Base-by-base conservation (phyloP, 768 basidiomycete genomes). In the Termitomyces sp. region DNA sequence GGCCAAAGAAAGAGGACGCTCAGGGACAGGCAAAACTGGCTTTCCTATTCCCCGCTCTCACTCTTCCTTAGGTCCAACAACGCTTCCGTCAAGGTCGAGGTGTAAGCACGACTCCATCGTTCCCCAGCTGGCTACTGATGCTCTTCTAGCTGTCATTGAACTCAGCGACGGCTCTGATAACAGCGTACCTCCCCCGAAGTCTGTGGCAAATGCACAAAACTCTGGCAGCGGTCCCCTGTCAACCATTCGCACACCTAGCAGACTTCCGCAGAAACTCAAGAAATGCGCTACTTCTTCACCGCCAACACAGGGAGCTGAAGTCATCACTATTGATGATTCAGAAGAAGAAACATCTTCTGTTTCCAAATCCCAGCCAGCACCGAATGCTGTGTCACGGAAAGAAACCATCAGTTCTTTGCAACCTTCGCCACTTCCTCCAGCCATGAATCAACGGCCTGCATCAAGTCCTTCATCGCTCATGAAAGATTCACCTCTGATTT, bases 121-220 rank as follows among this genome's bases (percentile, higher is more conserved):
- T 19, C n/a, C 19, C 38, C 3, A 15, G 38, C 38, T n/a, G 28
- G 26, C n/a, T 40, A 28, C 11, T 17, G 38, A 51, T 11, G 23
- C 30, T 40, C 26, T 40, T 51, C 6, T n/a, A 51, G 50, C 26
- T 19, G 42, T 57, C 19, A 61, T 63, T 15, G 60, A 61, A 30
- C n/a, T 63, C 40, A 53, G 44, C 21, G 55, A 54, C n/a, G 54
- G 55, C 28, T 41, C 42, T 44, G 54, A 51, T 38, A 33, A 31
- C 21, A 33, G 23, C 7, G 37, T 37, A 14, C 38, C 37, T 42
- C 52, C 30, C 19, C 0, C 37, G 10, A 51, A 57, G n/a, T 35
- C 51, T 50, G 55, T 45, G 23, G 10, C 14, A 15, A 50, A 21
- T 28, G 7, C 15, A 33, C 51, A 38, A 23, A 51, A 48, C 14